Base-by-base conservation (phyloP, 2,329 filamentous ascomycete genomes). In the Microsporum ferrugineum region DNA sequence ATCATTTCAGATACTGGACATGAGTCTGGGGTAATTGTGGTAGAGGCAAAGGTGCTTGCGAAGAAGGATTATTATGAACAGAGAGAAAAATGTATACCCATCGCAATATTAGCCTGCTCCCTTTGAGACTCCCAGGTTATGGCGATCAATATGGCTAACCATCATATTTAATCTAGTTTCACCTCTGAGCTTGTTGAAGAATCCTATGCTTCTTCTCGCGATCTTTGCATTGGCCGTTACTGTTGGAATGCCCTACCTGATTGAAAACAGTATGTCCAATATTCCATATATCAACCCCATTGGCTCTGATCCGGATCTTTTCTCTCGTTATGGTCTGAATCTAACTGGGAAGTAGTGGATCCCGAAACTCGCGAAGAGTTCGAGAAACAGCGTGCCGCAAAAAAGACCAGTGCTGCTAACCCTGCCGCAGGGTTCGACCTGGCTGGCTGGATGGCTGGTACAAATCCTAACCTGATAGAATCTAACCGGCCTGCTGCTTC, bases 181-280 rank as follows among this genome's bases (percentile, higher is more conserved):
- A 17, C 80, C 91, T n/a, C 70, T 96, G 61, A 84, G 83, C 62
- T 85, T 96, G 61, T 79, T 96, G 68, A 94, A 94, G 79, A 96
- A 89, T 71, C 94, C 94, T 2, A 97, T 97, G 91, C 96, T 97
- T 65, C 81, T 99, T 63, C 87, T 99, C 79, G 91, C 88, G 3
- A 76, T 95, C 38, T 85, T 94, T 43, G 90, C 87, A 64, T 84
- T 96, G 78, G 86, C 78, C 3, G 79, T 96, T 66, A 91, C 96
- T 65, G 82, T 97, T 68, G 91, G 91, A 66, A 89, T 97, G 88
- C 94, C 94, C 12, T 94, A 96, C 75, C 75, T 99, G 61, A 85
- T 97, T 78, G 91, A 97, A 58, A 96, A 94, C 72, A 96, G 91
- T 96, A 84, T 65, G 89, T 82, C 2, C 14, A 43, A 34, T 53